Percentiles rank a stretch among this genome's conserved stretches.
These are phyloP conservation scores for Serendipita vermifera DNA, from an alignment of 768 basidiomycete species.

Conservation along the genomic window DNA sequence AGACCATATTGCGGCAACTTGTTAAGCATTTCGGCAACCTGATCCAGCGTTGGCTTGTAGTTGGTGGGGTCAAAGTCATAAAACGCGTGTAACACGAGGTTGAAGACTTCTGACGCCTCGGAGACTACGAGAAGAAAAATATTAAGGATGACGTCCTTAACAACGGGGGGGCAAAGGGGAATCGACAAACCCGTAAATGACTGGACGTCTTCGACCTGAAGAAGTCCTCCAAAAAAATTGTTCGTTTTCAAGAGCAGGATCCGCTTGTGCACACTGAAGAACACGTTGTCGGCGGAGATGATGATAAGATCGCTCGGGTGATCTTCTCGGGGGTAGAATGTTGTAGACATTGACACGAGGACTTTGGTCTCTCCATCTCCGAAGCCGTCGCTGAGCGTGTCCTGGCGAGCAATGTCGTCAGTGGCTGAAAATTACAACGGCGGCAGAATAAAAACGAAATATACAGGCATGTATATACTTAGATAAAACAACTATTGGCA, in stretches of 20 bases:
- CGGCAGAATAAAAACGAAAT: too few species aligned
- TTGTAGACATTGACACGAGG: not conserved
- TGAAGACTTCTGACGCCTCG: constrained; percentile 38
- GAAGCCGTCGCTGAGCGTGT: not conserved
- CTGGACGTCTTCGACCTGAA: constrained; percentile 27
- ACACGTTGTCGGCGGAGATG: constrained; percentile 61
- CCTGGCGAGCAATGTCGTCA: not conserved
- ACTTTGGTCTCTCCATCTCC: not conserved
- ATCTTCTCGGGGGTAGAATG: constrained; percentile 5
- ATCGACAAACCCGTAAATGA: not conserved
- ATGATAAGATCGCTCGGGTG: constrained; percentile 38
- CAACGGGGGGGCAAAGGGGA: not conserved
- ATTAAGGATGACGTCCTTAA: not conserved
- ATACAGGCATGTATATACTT: too few species aligned
- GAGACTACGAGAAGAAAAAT: not conserved
- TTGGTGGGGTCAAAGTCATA: constrained; percentile 64
- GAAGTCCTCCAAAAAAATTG: constrained; percentile 48
- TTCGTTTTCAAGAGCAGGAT: constrained; percentile 45
- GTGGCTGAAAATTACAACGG: too few species aligned
- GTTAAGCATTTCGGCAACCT: not conserved
- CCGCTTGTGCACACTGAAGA: constrained; percentile 67
- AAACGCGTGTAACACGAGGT: constrained; percentile 57
- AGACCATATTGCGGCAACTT: constrained; percentile 8
- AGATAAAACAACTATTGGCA: too few species aligned
- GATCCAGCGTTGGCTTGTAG: constrained; percentile 39